Percentiles rank a stretch among this genome's conserved stretches.
These are phyloP conservation scores for Blastobotrys raffinosifermentans DNA, from an alignment of 1,139 yeast genomes.

Conservation along the genomic window DNA sequence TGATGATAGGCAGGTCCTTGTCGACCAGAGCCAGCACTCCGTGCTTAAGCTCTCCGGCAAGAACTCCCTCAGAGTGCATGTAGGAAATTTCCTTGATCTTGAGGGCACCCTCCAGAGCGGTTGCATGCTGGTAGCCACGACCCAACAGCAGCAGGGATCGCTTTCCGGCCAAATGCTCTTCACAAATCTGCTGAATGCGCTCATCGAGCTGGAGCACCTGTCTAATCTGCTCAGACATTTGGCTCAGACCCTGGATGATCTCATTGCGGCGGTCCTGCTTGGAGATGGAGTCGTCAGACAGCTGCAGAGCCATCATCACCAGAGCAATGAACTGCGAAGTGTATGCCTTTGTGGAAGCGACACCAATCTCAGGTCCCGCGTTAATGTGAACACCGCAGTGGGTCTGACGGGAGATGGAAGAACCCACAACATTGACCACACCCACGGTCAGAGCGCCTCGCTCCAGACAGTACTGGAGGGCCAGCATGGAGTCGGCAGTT, in stretches of 20 bases:
- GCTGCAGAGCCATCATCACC: constrained; percentile 91
- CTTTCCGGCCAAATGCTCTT: constrained; percentile 64
- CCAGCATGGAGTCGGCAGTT: constrained; percentile 97
- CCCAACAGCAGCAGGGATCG: constrained; percentile 88
- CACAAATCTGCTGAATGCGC: constrained; percentile 70
- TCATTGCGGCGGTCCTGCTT: constrained; percentile 69
- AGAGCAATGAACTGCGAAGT: constrained; percentile 97
- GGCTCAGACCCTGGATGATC: constrained; percentile 79
- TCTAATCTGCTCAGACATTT: constrained; percentile 81
- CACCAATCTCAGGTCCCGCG: constrained; percentile 99
- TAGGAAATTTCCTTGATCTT: constrained; percentile 97
- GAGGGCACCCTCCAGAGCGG: constrained; percentile 97
- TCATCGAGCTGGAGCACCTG: constrained; percentile 69
- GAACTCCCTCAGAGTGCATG: constrained; percentile 98
- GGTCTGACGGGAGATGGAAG: constrained; percentile 90
- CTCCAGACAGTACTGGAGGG: constrained; percentile 91
- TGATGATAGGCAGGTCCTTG: constrained; percentile 87
- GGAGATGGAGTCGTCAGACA: constrained; percentile 87
- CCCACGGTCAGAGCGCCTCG: constrained; percentile 98
- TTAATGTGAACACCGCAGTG: constrained; percentile 99
- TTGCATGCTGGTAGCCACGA: constrained; percentile 95
- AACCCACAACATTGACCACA: constrained; percentile 91
- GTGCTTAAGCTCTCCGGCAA: constrained; percentile 98
- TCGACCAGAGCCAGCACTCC: constrained; percentile 97
- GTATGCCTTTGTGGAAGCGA: constrained; percentile 99